A percentile compares a stretch with the other conserved stretches of the same genome.
These are phyloP conservation scores for Termitomyces sp. DNA, from an alignment of 768 basidiomycete genomes.

Conservation along the genomic window DNA sequence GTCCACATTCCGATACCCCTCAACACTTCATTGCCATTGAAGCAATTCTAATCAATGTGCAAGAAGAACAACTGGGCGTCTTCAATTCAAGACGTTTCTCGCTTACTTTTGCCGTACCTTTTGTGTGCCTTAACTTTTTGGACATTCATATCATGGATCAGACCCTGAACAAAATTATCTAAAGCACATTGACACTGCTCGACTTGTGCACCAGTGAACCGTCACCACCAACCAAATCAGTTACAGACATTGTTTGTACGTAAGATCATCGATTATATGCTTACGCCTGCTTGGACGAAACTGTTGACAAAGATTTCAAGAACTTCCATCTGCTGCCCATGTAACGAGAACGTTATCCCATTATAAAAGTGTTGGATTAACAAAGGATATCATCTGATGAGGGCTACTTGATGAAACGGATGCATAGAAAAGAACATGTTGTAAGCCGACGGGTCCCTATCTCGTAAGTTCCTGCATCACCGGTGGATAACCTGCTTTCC, in stretches of 20 bases:
- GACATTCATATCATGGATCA: background rate
- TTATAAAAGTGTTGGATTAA: background rate
- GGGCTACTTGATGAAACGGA: background rate
- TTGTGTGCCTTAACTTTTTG: constrained; percentile 1
- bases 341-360: background rate
- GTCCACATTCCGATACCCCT: constrained; percentile 5
- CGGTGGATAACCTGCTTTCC: background rate
- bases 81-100: constrained; percentile 10
- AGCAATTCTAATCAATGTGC: background rate
- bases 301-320: background rate
- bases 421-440: background rate
- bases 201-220: background rate
- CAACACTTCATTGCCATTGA: background rate
- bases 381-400: background rate
- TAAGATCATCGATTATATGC: background rate
- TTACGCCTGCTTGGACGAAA: background rate
- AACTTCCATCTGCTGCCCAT: background rate
- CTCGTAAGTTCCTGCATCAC: background rate
- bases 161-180: background rate
- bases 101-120: constrained; percentile 12
- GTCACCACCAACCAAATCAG: too few relatives aligned
- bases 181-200: background rate
- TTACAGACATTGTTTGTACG: background rate
- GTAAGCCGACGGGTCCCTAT: background rate
- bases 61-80: background rate